Base-by-base conservation (phyloP, 768 basidiomycete species). In the Boletus speciosus region DNA sequence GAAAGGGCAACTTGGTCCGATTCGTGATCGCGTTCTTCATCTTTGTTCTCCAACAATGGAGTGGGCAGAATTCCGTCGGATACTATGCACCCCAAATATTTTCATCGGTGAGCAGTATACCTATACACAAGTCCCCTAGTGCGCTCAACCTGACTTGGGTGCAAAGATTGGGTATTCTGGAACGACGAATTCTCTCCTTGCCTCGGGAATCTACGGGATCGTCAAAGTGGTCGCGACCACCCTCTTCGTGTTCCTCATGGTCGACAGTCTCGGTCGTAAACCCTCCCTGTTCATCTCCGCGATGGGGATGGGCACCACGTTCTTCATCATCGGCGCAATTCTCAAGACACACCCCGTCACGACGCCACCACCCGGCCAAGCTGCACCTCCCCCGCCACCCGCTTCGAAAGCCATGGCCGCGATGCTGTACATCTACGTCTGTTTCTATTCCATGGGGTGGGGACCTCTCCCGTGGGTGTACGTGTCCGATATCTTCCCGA, bases 371-470 rank as follows among this genome's bases (percentile, higher is more conserved):
- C 55, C 73, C 0, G 61, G 66, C 62, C 79, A 25, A 73, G 72
- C 36, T 73, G 78, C 76, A 1, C 52, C 66, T 1, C n/a, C 63
- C 3, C 78, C 81, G 0, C 65, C 84, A 0, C 76, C 82, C 0
- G 77, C 83, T 16, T 76, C 75, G 2, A 83, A 86, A 66, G 92
- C 79, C 1, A 93, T 93, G 91, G 90, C 91, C 4, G 88, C 83
- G 2, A 82, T 91, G 82, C 71, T 93, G 29, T 94, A 93, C 66
- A 81, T 93, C 50, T 94, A 89, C 62, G 89, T 92, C 40, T 86
- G 85, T 67, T 92, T 92, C 70, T 93, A 93, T 70, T 88, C 85
- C 4, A 86, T 92, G 82, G 89, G 88, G 37, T 90, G 88, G 85
- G 91, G 90, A 19, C 83, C 83, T n/a, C 68, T 78, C 12, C 86